These are phyloP conservation scores for Lepidium africanum DNA, from an alignment of 345 rosid species.

Conservation along the genomic window DNA sequence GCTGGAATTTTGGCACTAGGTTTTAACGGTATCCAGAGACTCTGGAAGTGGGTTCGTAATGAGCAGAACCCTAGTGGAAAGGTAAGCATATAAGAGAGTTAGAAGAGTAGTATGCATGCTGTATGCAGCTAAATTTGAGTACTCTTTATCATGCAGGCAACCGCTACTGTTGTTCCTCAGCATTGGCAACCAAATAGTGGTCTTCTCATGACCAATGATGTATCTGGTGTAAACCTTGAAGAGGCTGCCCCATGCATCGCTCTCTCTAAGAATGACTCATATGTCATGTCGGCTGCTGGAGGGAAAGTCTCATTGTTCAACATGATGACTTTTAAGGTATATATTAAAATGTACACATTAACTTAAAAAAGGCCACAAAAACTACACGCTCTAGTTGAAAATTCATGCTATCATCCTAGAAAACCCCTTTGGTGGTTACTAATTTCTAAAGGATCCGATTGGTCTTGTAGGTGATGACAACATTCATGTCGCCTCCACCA, in stretches of 20 bases:
- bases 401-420: background rate
- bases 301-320: slow-evolving; percentile 87
- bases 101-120: background rate
- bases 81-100: slow-evolving; percentile 33
- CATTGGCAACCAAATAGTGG: slow-evolving; percentile 94
- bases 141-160: slow-evolving; percentile 47
- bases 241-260: slow-evolving; percentile 89
- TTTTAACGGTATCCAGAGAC: slow-evolving; percentile 63
- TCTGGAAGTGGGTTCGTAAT: slow-evolving; percentile 70
- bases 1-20: slow-evolving; percentile 81
- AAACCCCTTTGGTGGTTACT: background rate
- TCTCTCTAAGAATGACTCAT: slow-evolving; percentile 83
- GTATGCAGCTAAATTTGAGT: background rate
- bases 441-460: background rate
- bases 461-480: slow-evolving; percentile 69
- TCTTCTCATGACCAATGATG: slow-evolving; percentile 79
- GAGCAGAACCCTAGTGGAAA: slow-evolving; percentile 82
- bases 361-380: background rate
- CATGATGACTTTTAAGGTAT: slow-evolving; percentile 89
- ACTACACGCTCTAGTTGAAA: background rate
- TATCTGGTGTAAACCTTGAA: slow-evolving; percentile 67
- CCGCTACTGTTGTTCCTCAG: slow-evolving; percentile 59
- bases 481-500: slow-evolving; percentile 81
- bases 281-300: slow-evolving; percentile 90
- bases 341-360: background rate